Conservation (phyloP, 106 monocot genomes). For the Phalaenopsis equestris region DNA sequence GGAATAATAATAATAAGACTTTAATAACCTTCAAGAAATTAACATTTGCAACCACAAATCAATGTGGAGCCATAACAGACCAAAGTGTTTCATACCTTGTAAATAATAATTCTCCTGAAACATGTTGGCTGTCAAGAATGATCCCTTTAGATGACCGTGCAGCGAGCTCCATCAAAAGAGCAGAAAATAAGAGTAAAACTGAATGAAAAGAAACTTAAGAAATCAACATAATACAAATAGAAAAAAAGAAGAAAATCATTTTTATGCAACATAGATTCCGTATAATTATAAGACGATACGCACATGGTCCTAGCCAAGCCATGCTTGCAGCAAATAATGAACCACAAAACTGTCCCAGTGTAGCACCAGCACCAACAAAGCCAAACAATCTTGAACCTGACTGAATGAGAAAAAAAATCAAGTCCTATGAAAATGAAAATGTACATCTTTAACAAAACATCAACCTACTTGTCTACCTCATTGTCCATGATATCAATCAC, state of each 20-base stretch:
- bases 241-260: not conserved
- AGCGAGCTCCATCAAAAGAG: slow-evolving; percentile 91
- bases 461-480: slow-evolving; percentile 49
- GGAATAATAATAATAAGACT: not conserved
- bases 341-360: slow-evolving; percentile 90
- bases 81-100: slow-evolving; percentile 36
- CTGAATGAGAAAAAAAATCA: slow-evolving; percentile 44
- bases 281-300: slow-evolving; percentile 7
- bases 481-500: slow-evolving; percentile 96
- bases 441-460: not conserved
- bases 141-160: slow-evolving; percentile 92
- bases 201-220: slow-evolving; percentile 4
- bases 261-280: not conserved
- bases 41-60: not conserved
- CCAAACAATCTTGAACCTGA: slow-evolving; percentile 99
- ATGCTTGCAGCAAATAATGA: slow-evolving; percentile 92
- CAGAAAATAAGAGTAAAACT: slow-evolving; percentile 84
- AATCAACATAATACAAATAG: not conserved
- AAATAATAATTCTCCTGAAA: slow-evolving; percentile 42
- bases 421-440: not conserved
- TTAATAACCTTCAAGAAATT: not conserved
- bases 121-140: slow-evolving; percentile 26
- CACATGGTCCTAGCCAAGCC: slow-evolving; percentile 98
- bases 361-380: slow-evolving; percentile 96
- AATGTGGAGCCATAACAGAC: not conserved